Base-by-base conservation (phyloP, 345 rosid genomes). In the Pelargonium nanum region DNA sequence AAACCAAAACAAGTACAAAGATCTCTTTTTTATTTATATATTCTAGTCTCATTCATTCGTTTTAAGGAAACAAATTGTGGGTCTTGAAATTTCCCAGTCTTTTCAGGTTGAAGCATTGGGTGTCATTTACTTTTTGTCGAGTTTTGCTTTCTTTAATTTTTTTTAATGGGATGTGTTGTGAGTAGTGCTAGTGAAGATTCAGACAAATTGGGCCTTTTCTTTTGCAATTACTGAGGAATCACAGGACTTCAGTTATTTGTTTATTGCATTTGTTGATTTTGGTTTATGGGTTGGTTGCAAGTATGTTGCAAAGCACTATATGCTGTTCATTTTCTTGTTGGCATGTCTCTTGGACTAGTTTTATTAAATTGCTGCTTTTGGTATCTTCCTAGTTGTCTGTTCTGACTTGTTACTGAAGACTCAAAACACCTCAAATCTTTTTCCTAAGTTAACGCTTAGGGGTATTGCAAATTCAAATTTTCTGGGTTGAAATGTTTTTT, bases 111-210 rank as follows among this genome's bases (percentile, higher is more conserved):
- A 55, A 40, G 64, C 57, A 65, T 40, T 57, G 16, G 57, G 25
- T 60, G 61, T 51, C 44, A 57, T 30, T 4, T 55, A 19, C 52
- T 67, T 60, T 19, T 24, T 48, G 26, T 17, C 19, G n/a, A 13
- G 28, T 52, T 75, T 71, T 64, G 15, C 15, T 40, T 40, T 2
- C 16, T 28, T 28, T 28, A 40, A 6, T 40, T 40, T 40, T 2
- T 40, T 40, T 6, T 6, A 40, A 26, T 61, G 23, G 22, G 54
- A 24, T 54, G 55, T 23, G 50, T 51, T 59, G 24, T 22, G 65
- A n/a, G 22, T 72, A 26, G 66, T 74, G 57, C 70, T 32, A 62
- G 44, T 62, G 65, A 79, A 74, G 83, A 81, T 72, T 79, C 71
- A 53, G 81, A 73, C 76, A 74, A 62, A 74, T 57, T 63, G 53